These are phyloP conservation scores for Phytophthora ohioensis DNA, from an alignment of 352 stramenopile genomes.

Conservation along the genomic window DNA sequence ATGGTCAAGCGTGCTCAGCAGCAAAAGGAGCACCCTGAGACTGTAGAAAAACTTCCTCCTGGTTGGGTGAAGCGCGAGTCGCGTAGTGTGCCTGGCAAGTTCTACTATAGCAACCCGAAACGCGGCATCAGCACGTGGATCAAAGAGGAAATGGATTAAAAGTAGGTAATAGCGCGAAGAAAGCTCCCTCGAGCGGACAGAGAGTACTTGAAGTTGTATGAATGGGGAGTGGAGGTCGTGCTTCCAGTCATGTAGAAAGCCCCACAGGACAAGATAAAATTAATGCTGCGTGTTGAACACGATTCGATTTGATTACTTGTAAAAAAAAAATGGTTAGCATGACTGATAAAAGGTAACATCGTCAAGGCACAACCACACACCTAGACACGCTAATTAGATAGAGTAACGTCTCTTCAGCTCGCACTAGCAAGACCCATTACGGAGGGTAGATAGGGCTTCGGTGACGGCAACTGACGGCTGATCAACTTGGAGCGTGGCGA, in stretches of 20 bases:
- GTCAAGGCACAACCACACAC: constrained; percentile 10
- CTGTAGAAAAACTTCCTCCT: constrained; percentile 75
- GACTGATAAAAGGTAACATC: constrained; percentile 24
- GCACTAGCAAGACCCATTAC: constrained; percentile 26
- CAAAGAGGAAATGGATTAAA: constrained; percentile 86
- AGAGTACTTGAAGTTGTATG: constrained; percentile 38
- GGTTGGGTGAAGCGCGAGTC: constrained; percentile 90
- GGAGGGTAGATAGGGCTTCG: constrained; percentile 19
- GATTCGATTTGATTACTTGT: constrained; percentile 3
- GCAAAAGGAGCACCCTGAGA: constrained; percentile 76
- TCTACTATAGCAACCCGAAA: constrained; percentile 92
- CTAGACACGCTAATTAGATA: constrained; percentile 33
- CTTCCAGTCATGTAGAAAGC: constrained; percentile 41
- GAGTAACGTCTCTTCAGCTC: constrained; percentile 21
- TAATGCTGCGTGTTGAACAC: constrained; percentile 22
- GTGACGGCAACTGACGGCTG: constrained; percentile 17
- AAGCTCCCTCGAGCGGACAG: constrained; percentile 19
- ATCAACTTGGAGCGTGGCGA: constrained; percentile 22
- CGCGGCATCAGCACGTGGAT: constrained; percentile 91
- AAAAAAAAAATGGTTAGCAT: constrained; percentile 24
- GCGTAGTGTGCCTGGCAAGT: constrained; percentile 86
- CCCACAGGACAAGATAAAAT: constrained; percentile 31
- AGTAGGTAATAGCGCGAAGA: constrained; percentile 18
- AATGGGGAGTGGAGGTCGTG: constrained; percentile 31
- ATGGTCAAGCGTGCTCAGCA: constrained; percentile 89